These are phyloP conservation scores for Oropetium thomaeum DNA, from an alignment of 176 grass and related monocot species.

Conservation along the genomic window DNA sequence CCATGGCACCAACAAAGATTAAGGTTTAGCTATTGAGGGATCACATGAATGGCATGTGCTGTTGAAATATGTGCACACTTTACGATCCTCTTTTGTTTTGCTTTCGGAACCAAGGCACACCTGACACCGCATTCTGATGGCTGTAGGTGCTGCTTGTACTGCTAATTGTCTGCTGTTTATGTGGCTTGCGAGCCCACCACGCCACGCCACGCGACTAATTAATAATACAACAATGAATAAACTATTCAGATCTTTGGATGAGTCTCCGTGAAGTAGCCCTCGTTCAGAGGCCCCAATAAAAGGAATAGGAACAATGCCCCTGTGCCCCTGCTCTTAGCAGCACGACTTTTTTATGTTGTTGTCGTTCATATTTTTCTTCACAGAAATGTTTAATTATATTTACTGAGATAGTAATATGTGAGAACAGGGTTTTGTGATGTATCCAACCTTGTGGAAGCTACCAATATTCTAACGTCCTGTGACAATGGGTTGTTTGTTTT, in stretches of 20 bases:
- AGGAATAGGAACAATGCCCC: neutral
- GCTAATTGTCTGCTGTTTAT: neutral
- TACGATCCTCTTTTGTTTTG: too few relatives aligned
- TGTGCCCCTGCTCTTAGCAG: neutral
- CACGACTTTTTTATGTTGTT: neutral
- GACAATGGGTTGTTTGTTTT: conserved; percentile 5
- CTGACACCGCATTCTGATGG: neutral
- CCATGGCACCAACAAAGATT: neutral
- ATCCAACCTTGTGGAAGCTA: conserved; percentile 30
- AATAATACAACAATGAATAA: neutral
- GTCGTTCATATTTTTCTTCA: neutral
- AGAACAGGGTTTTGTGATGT: conserved; percentile 26
- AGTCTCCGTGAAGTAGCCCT: neutral
- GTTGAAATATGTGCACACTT: neutral
- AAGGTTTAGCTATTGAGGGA: neutral
- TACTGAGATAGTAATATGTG: neutral
- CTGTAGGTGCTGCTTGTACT: neutral
- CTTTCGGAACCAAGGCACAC: neutral
- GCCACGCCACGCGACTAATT: neutral
- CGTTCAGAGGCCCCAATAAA: neutral
- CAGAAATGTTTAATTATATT: conserved; percentile 15
- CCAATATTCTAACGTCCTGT: conserved; percentile 13
- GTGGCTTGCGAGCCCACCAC: neutral
- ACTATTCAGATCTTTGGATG: neutral
- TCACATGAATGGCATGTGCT: neutral